These are phyloP conservation scores for Lodderomyces metapsilosis DNA, from an alignment of 1,139 yeast species.

Conservation along the genomic window DNA sequence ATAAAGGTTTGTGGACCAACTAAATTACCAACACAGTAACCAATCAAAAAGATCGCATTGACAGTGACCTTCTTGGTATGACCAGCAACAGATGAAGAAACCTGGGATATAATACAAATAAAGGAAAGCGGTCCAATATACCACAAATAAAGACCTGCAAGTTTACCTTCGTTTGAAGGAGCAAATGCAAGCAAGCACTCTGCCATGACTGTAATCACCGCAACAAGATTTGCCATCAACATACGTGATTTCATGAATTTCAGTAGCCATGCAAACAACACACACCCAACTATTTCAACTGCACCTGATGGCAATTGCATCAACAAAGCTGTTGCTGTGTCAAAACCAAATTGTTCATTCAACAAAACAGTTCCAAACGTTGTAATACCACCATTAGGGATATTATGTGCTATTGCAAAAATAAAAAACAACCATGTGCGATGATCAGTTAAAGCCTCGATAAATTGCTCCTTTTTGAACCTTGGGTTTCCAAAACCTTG, in stretches of 20 bases:
- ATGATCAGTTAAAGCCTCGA: too few species aligned
- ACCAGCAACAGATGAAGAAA: constrained; percentile 68
- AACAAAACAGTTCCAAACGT: constrained; percentile 48
- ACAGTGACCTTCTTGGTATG: constrained; percentile 64
- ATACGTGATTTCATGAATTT: constrained; percentile 35
- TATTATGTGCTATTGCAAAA: constrained; percentile 25
- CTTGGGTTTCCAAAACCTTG: too few species aligned
- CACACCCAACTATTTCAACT: constrained; percentile 38
- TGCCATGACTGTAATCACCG: constrained; percentile 35
- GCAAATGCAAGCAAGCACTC: constrained; percentile 52
- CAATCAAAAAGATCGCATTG: constrained; percentile 59
- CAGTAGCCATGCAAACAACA: constrained; percentile 27
- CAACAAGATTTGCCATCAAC: constrained; percentile 43
- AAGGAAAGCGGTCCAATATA: constrained; percentile 37
- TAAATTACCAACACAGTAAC: constrained; percentile 66
- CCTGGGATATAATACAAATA: constrained; percentile 46
- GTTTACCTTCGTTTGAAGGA: constrained; percentile 27
- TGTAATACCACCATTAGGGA: constrained; percentile 43
- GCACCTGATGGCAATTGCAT: constrained; percentile 39
- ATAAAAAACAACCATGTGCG: constrained; percentile 43
- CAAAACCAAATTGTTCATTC: constrained; percentile 42
- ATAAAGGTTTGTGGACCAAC: constrained; percentile 72
- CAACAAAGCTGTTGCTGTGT: constrained; percentile 25
- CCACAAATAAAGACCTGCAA: constrained; percentile 41
- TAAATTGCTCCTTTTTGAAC: too few species aligned